Conservation (phyloP, 352 stramenopile genomes). For the Phytopythium kandeliae region DNA sequence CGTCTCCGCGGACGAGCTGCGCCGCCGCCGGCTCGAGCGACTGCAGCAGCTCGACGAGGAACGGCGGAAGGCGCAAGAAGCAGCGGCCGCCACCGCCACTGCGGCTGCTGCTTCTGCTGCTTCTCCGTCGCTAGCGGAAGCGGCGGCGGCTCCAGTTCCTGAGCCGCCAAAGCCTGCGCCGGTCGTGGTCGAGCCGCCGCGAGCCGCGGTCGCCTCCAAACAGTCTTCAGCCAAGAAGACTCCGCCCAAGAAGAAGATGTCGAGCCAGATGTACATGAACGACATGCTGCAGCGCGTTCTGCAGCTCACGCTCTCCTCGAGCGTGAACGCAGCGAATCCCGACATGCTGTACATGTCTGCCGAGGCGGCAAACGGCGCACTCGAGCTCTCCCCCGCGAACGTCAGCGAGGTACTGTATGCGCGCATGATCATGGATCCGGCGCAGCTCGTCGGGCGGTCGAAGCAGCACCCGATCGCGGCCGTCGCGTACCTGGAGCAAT, state of each 20-base stretch:
- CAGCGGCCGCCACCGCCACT: background rate
- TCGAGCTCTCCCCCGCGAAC: constrained; percentile 16
- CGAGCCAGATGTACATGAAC: constrained; percentile 56
- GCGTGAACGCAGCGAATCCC: constrained; percentile 12
- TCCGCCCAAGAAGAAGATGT: constrained; percentile 25
- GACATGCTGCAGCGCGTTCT: constrained; percentile 71
- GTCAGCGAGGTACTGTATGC: constrained; percentile 67
- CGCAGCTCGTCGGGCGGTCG: constrained; percentile 35
- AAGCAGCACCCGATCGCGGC: constrained; percentile 50
- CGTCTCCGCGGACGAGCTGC: constrained; percentile 42
- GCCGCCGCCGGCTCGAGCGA: constrained; percentile 42
- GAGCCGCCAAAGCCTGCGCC: constrained; percentile 4
- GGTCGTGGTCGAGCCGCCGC: background rate
- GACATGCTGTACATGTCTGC: constrained; percentile 38
- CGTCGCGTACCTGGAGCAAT: constrained; percentile 68
- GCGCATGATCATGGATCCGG: constrained; percentile 53
- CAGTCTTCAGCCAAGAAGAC: constrained; percentile 23
- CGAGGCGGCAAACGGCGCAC: constrained; percentile 12
- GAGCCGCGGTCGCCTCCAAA: background rate
- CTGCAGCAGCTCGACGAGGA: constrained; percentile 58
- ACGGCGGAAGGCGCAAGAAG: constrained; percentile 18
- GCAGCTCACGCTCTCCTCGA: constrained; percentile 48
- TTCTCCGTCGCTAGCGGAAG: constrained; percentile 3
- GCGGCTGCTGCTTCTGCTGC: too few species aligned
- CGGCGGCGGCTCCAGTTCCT: background rate